Evolutionary conservation across 352 stramenopile genomes (phyloP).

Genomic region (Plasmopara halstedii): DNA sequence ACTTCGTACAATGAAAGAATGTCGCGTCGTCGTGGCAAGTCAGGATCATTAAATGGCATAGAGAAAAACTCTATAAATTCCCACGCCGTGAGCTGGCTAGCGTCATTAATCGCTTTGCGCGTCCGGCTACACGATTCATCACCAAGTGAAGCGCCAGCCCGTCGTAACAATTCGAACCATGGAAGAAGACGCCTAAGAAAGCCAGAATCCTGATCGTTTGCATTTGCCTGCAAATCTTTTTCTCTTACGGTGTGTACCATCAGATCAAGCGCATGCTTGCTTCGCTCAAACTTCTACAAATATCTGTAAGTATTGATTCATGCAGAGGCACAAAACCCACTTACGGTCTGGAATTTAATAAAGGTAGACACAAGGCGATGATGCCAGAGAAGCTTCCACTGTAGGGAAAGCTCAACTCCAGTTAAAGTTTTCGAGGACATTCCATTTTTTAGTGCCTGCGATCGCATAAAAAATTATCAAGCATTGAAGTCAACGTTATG

Average conservation of each 20-base stretch:
- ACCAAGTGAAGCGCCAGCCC: conserved; percentile 40
- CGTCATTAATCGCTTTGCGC: conserved; percentile 32
- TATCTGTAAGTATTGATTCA: not conserved
- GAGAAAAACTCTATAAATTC: conserved; percentile 79
- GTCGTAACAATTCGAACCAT: conserved; percentile 67
- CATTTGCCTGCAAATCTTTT: conserved; percentile 16
- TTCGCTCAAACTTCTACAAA: conserved; percentile 27
- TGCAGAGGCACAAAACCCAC: conserved; percentile 8
- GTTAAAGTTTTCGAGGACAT: conserved; percentile 54
- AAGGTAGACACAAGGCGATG: conserved; percentile 54
- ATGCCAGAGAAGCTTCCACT: conserved; percentile 66
- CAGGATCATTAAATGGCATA: conserved; percentile 60
- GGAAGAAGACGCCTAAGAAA: conserved; percentile 33
- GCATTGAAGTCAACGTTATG: not conserved
- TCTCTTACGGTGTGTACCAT: conserved; percentile 17
- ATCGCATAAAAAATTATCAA: conserved; percentile 7
- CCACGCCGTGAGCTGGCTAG: conserved; percentile 44
- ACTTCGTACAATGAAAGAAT: conserved; percentile 59
- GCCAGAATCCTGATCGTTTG: conserved; percentile 9
- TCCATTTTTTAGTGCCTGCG: conserved; percentile 42
- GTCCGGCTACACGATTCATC: conserved; percentile 39
- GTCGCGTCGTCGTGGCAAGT: conserved; percentile 47
- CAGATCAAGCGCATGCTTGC: conserved; percentile 17
- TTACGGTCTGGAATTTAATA: conserved; percentile 48
- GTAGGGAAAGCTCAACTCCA: conserved; percentile 45